These are phyloP conservation scores for Aspergillus felis DNA, from an alignment of 2,329 filamentous ascomycete species.

Conservation along the genomic window DNA sequence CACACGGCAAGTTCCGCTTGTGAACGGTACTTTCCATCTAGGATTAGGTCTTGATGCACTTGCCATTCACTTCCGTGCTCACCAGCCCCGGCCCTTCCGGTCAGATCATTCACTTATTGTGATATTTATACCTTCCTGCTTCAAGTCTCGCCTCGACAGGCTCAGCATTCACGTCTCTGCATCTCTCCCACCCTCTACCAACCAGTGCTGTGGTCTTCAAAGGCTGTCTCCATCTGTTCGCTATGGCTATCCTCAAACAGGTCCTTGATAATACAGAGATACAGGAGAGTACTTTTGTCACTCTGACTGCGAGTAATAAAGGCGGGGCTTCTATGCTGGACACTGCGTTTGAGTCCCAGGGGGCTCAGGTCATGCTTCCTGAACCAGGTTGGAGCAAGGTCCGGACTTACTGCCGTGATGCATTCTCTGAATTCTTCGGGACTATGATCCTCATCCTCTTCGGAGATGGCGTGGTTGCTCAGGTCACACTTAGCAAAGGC, in stretches of 20 bases:
- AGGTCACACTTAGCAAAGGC: slow-evolving; percentile 57
- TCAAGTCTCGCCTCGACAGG: neutral
- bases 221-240: neutral
- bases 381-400: slow-evolving; percentile 51
- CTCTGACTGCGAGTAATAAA: slow-evolving; percentile 16
- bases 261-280: slow-evolving; percentile 4
- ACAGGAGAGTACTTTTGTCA: slow-evolving; percentile 16
- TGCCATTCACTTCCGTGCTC: neutral
- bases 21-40: neutral
- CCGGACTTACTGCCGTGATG: slow-evolving; percentile 52
- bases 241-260: neutral
- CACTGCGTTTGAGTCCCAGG: slow-evolving; percentile 5
- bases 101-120: neutral
- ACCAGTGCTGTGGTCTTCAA: neutral
- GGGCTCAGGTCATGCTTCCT: slow-evolving; percentile 7
- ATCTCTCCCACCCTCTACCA: neutral
- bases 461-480: slow-evolving; percentile 67
- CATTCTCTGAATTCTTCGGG: slow-evolving; percentile 65
- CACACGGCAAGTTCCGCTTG: neutral
- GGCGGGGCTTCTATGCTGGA: slow-evolving; percentile 14
- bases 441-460: slow-evolving; percentile 67
- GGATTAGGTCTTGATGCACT: neutral
- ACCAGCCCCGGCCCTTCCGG: too few relatives aligned
- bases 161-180: neutral
- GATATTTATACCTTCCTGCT: neutral